Evolutionary conservation across 2,329 filamentous ascomycete species (phyloP).

Genomic region (Arthrobotrys iridis): DNA sequence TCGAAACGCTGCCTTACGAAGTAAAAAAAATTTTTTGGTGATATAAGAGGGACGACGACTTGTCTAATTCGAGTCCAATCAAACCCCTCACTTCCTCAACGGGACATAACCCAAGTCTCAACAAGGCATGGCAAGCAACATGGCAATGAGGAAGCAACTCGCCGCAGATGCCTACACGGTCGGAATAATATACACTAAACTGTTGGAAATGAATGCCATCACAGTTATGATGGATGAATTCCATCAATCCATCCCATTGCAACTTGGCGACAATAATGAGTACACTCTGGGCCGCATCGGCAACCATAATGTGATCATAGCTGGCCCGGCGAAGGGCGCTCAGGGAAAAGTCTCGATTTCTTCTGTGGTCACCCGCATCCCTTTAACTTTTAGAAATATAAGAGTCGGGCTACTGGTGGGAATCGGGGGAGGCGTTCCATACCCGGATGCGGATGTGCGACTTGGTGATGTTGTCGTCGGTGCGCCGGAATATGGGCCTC

Average conservation of each 20-base stretch:
- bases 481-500: slow-evolving; percentile 10
- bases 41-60: too few relatives aligned
- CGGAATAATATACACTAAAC: slow-evolving; percentile 1
- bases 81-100: too few relatives aligned
- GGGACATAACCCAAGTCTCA: background rate
- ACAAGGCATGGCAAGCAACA: background rate
- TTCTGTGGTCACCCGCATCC: background rate
- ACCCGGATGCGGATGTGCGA: background rate
- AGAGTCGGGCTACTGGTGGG: slow-evolving; percentile 3
- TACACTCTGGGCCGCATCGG: slow-evolving; percentile 17
- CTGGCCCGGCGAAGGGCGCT: background rate
- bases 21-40: too few relatives aligned
- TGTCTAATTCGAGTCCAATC: too few relatives aligned
- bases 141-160: background rate
- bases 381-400: background rate
- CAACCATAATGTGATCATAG: slow-evolving; percentile 21
- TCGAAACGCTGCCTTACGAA: too few relatives aligned
- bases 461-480: slow-evolving; percentile 19
- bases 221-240: slow-evolving; percentile 6
- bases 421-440: slow-evolving; percentile 1
- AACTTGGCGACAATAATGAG: background rate
- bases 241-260: background rate
- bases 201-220: slow-evolving; percentile 12
- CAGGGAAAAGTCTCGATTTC: background rate
- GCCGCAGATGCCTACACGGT: slow-evolving; percentile 12